Base-by-base conservation (phyloP, 148 eudicot species). In the Rhododendron williamsianum region DNA sequence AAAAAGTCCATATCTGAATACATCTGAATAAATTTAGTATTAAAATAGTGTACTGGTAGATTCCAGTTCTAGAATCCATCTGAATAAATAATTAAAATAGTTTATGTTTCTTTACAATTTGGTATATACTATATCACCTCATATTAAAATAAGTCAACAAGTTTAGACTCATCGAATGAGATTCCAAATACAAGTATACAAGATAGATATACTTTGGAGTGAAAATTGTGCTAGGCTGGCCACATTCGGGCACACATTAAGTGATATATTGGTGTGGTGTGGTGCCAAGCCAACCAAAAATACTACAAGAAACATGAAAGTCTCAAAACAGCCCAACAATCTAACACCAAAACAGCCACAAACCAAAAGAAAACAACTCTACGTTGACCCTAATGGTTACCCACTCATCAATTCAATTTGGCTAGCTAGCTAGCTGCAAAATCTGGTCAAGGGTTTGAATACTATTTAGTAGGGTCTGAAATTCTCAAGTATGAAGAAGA, bases 391-490 rank as follows among this genome's bases (percentile, higher is more conserved):
- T 41, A 41, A 41, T 4, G 43, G 43, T 0, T 46, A 46, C 49
- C 11, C 49, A 9, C 0, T 46, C 49, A 52, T 52, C 56, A 52
- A 54, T 15, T 3, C 19, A 54, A 54, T 54, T 54, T 54, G 21
- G 0, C 43, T 41, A 5, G 43, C 41, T 38, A 38, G 60, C 21
- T 54, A 51, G 60, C 21, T 54, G 21, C 21, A 65, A 81, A 82
- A 82, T 87, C 88, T 83, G 90, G 94, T 91, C 87, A 89, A 86
- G 89, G 85, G 90, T 87, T 89, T 41, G 85, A 87, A 84, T 33
- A 33, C 35, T 48, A 49, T 36, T 36, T 21, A 58, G 67, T 27
- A 9, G 58, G 56, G 41, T 84, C 30, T 46, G 86, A 82, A 81
- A 69, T 49, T 49, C 49, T 58, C 56, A 80, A 86, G 81, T 78